Evolutionary conservation across 768 basidiomycete genomes (phyloP), one percentile per base, ranked within the genome.

Genomic region (Nidularia sp.): DNA sequence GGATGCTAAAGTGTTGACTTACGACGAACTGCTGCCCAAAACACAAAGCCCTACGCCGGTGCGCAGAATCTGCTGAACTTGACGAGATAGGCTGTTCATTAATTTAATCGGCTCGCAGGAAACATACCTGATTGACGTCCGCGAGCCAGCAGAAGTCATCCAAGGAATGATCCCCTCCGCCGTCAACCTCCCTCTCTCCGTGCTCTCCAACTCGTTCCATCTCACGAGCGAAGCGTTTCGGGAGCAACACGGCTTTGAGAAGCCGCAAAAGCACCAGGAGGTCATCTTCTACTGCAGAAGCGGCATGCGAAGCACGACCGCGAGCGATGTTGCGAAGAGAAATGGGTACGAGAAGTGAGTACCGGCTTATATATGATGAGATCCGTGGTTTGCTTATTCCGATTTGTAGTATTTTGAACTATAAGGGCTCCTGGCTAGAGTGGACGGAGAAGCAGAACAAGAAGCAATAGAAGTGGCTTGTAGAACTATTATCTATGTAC

Each of bases 161-260:
- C 90, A 93, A 64, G 95, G 95, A 9, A 87, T 88, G 65, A 96
- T 98, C 56, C 95, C 95, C 5, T 93, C 92, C 22, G 80, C 93
- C 13, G 91, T 97, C 62, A 91, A 93, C 67, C 68, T 98, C 15
- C 94, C 95, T 4, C 80, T 98, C 36, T 86, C 88, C 5, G 78
- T 78, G n/a, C 78, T 98, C 39, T 73, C 81, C 33, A 79, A 76
- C 36, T 81, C 90, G 12, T 66, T 98, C 29, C 75, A 82, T 57
- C 65, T 90, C 36, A 63, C 64, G 12, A 62, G 74, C n/a, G 71
- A 71, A 13, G 74, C 71, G 10, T 93, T 93, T 71, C 72, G 74
- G 47, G 70, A 74, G 34, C 81, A 78, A 55, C 80, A 83, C 57
- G 86, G 90, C 3, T 94, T 90, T 61, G 76, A 84, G 39, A 90